Evolutionary conservation across 768 basidiomycete species (phyloP), one percentile per base, ranked within the genome.

Genomic region (Pleurotus tuber-regium): DNA sequence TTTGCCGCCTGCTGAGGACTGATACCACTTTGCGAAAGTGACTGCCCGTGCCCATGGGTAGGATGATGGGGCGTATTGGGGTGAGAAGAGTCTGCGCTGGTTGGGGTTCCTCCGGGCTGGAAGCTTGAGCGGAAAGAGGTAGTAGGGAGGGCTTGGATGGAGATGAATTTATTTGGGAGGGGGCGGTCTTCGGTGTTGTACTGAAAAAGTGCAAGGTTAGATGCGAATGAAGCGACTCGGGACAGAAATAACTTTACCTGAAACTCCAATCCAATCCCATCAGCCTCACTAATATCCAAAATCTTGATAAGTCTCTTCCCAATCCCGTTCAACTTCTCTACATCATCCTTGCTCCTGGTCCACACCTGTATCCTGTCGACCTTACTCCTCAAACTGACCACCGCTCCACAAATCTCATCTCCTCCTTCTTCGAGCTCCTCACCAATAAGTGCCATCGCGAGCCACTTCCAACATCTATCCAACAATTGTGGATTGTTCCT

Each of bases 361-460:
- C 94, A 98, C 29, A 98, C 69, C 66, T 97, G 94, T 50, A 97
- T 91, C 46, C 94, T 75, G 63, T 96, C 91, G 47, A 92, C 84
- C 68, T 92, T 93, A 57, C 83, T 86, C 59, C 91, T 75, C 65
- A 92, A 70, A 58, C 89, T 92, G 42, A 95, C 92, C 14, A 96
- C 94, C 0, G 89, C 87, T 35, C 89, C 88, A 56, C 87, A 91
- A 51, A 94, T 87, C 63, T 83, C 93, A 57, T 77, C 82, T 23
- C 71, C 85, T 2, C 46, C 46, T 42, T 76, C 85, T 62, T 82
- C 82, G 60, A 89, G 75, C 63, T 89, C 84, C 69, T 92, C 86
- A 5, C 92, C 94, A 8, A 97, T 88, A 10, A 97, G 78, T 3
- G 89, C 91, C 87, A 96, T 92, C 26, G 89, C 84, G 16, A 96